phyloP scores from a whole-genome alignment of 2,329 filamentous ascomycete species.

The Beauveria caledonica region DNA sequence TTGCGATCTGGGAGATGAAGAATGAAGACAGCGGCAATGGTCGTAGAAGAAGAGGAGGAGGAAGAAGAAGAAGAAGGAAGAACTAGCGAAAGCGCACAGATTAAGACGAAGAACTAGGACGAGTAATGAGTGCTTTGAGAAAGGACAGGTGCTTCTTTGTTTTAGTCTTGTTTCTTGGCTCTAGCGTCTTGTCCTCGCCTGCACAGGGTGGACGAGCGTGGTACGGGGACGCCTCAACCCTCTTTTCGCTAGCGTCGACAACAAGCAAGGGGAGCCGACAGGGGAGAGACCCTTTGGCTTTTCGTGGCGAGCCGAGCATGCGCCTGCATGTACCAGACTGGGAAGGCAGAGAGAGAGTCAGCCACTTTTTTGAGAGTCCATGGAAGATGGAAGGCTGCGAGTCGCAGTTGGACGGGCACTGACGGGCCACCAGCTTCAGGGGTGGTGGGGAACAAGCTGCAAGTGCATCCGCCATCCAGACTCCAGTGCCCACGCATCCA shows the following conservation, averaged over 20 bases:
- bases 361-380: neutral
- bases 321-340: neutral
- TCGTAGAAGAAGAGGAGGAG: neutral
- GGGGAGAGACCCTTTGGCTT: conserved; percentile 1
- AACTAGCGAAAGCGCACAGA: neutral
- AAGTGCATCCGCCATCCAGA: neutral
- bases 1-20: neutral
- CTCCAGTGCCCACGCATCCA: neutral
- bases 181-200: conserved; percentile 5
- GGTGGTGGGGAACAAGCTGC: conserved; percentile 4
- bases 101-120: neutral
- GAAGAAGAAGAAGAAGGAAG: neutral
- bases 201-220: conserved; percentile 5
- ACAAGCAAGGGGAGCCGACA: neutral
- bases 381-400: neutral
- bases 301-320: neutral
- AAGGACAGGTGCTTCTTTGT: conserved; percentile 7
- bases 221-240: neutral
- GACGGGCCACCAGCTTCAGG: conserved; percentile 3
- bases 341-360: neutral
- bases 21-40: neutral
- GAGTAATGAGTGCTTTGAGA: neutral
- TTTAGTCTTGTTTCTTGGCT: conserved; percentile 6
- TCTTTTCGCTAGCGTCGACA: neutral
- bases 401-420: neutral